Conservation (phyloP, 2,329 filamentous ascomycete genomes). For the Scedosporium dehoogii region DNA sequence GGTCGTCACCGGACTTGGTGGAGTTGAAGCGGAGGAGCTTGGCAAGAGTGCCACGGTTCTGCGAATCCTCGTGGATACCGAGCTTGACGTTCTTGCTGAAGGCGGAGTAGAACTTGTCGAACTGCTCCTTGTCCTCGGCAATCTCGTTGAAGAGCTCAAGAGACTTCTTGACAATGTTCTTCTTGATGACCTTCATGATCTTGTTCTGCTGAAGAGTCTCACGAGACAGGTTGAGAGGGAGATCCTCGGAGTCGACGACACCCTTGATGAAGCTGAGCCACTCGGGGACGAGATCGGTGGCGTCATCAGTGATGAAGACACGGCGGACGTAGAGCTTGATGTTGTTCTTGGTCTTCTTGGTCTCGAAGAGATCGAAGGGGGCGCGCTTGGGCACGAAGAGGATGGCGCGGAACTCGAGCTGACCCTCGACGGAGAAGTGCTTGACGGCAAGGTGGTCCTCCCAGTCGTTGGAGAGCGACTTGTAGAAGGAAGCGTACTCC, state of each 20-base stretch:
- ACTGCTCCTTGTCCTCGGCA: constrained; percentile 98
- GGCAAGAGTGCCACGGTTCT: constrained; percentile 86
- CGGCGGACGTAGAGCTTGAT: constrained; percentile 99
- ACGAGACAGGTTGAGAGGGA: constrained; percentile 98
- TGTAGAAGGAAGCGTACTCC: constrained; percentile 99
- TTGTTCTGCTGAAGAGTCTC: constrained; percentile 99
- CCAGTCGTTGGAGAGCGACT: constrained; percentile 99
- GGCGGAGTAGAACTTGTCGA: constrained; percentile 99
- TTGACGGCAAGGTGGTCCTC: constrained; percentile 99
- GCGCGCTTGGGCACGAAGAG: constrained; percentile 99
- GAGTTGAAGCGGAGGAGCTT: constrained; percentile 99
- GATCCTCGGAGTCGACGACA: constrained; percentile 99
- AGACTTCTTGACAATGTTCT: constrained; percentile 99
- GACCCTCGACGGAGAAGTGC: constrained; percentile 99
- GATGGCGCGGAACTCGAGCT: constrained; percentile 99
- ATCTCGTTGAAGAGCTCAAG: constrained; percentile 99
- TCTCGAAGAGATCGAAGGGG: constrained; percentile 99
- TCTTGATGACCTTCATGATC: constrained; percentile 99
- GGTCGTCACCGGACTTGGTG: constrained; percentile 96
- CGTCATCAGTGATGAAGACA: constrained; percentile 99
- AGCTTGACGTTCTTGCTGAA: constrained; percentile 99
- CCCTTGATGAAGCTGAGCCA: constrained; percentile 99
- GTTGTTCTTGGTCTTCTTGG: constrained; percentile 99
- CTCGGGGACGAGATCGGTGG: constrained; percentile 97
- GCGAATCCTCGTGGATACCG: constrained; percentile 98